A percentile compares a stretch with the other conserved stretches of the same genome.
phyloP scores from a whole-genome alignment of 148 eudicot species.

The Hydrangea macrophylla region DNA sequence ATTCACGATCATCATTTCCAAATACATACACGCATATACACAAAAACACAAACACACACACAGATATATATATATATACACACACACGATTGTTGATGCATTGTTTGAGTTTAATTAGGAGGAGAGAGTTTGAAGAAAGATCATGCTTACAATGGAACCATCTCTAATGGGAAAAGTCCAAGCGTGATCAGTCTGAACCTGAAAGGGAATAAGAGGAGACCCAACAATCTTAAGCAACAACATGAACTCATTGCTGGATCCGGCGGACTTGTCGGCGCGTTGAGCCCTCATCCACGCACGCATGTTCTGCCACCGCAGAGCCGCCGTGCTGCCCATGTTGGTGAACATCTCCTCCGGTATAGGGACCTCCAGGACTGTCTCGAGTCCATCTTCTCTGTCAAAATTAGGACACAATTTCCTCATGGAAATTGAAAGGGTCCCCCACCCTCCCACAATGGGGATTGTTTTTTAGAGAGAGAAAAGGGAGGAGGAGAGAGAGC shows the following conservation, averaged over 20 bases:
- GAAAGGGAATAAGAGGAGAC: constrained; percentile 45
- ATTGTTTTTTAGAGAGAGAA: background rate
- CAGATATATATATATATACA: too few species aligned
- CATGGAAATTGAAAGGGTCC: constrained; percentile 25
- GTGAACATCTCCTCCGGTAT: constrained; percentile 54
- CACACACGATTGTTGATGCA: too few species aligned
- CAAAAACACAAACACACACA: too few species aligned
- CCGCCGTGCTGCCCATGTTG: constrained; percentile 37
- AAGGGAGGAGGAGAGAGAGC: background rate
- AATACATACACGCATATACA: too few species aligned
- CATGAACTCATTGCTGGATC: constrained; percentile 34
- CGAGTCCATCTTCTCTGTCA: constrained; percentile 47
- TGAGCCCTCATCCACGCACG: constrained; percentile 39
- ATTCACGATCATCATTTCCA: too few species aligned
- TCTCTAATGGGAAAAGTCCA: constrained; percentile 28
- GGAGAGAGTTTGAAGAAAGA: background rate
- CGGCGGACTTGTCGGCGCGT: constrained; percentile 14
- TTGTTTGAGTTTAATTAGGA: background rate
- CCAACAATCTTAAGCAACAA: constrained; percentile 42
- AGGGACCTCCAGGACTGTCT: constrained; percentile 60
- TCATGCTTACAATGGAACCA: constrained; percentile 40
- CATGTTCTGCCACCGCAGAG: constrained; percentile 52
- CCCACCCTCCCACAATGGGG: too few species aligned
- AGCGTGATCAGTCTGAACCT: constrained; percentile 29
- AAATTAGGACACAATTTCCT: constrained; percentile 46